Base-by-base conservation (phyloP, 192 early-diverging fungal species). In the Gigaspora rosea region DNA sequence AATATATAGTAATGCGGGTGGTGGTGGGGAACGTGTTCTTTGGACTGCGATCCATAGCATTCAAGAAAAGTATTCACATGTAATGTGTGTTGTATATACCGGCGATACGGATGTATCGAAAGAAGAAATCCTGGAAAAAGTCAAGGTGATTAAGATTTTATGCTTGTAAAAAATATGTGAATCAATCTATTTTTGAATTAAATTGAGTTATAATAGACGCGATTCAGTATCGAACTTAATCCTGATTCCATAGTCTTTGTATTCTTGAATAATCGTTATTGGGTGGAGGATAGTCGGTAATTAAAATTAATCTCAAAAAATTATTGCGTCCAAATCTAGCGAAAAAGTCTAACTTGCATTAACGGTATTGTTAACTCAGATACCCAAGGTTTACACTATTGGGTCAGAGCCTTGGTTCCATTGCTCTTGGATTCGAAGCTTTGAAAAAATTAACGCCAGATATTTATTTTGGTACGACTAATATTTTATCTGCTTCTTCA, bases 21-120 rank as follows among this genome's bases (percentile, higher is more conserved):
- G 97, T 47, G 98, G 98, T 20, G 98, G 98, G 7, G 98, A 99
- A 82, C 86, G 96, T 16, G 98, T 99, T 0, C 86, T 99, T 8
- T 99, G 98, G 98, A 91, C 88, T 0, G 89, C 92, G 35, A 89
- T 99, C 67, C 82, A 91, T 22, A 91, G 91, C 47, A 87, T 98
- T 62, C 93, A 96, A 78, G 75, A 86, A 49, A 80, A 89, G 16
- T 93, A 91, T 68, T 88, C 91, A 11, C 80, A 91, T 58, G 84
- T 90, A 2, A 81, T 89, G 8, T 90, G 87, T 56, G 86, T 93
- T 11, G 89, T 99, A 7, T 99, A 98, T 85, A 90, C 92, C 0
- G 94, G 95, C 64, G 91, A 94, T 70, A 77, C 77, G 0, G 80
- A 88, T 36, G 79, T 83, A 4, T 79, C 67, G 36, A 87, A 85